Percentiles rank a stretch among this genome's conserved stretches.
Evolutionary conservation across 2,329 filamentous ascomycete species (phyloP).

Genomic region (Aspergillus arachidicola): DNA sequence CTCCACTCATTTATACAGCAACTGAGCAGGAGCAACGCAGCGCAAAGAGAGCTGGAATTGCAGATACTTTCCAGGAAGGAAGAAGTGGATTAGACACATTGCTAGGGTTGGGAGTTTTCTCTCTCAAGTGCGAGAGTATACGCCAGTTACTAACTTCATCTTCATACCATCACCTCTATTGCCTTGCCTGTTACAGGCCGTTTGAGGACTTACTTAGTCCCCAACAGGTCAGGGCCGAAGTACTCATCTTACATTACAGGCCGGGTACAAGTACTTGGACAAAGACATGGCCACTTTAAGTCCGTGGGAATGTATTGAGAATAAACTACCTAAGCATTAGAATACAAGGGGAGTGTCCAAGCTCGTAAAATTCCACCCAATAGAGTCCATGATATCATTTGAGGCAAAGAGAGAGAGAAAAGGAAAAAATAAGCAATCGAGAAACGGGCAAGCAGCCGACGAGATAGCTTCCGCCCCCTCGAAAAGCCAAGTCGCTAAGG

Average conservation of each 20-base stretch:
- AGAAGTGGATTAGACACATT: neutral
- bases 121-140: neutral
- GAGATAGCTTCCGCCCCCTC: slow-evolving; percentile 10
- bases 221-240: neutral
- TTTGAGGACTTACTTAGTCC: neutral
- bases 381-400: slow-evolving; percentile 24
- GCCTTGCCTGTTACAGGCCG: neutral
- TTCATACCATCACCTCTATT: neutral
- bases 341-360: slow-evolving; percentile 35
- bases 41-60: neutral
- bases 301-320: slow-evolving; percentile 2
- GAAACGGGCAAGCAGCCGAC: slow-evolving; percentile 12
- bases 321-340: slow-evolving; percentile 27
- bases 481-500: slow-evolving; percentile 29
- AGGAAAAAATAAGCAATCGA: neutral
- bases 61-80: neutral
- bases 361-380: slow-evolving; percentile 26
- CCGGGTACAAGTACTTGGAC: neutral
- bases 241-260: neutral
- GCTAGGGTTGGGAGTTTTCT: slow-evolving; percentile 3
- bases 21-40: neutral
- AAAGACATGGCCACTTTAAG: neutral
- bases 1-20: neutral
- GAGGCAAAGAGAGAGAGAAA: neutral
- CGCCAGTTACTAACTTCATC: neutral